Percentiles rank a stretch among this genome's conserved stretches.
Evolutionary conservation across 1,284 basidiomycete species (phyloP).

Genomic region (Paramarasmius palmivorus): DNA sequence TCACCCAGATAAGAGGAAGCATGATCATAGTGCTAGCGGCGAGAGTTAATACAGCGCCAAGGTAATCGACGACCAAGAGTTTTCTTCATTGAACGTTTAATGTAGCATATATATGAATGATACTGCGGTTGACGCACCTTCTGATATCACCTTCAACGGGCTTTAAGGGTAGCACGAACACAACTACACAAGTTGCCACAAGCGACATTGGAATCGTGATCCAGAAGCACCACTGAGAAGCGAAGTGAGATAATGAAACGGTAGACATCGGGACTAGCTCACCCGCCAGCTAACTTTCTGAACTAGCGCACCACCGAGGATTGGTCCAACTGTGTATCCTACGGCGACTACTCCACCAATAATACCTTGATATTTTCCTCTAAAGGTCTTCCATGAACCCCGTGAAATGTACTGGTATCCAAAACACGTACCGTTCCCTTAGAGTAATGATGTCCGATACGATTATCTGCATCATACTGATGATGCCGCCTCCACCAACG

Average conservation of each 20-base stretch:
- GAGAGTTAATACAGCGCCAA: slow-evolving; percentile 16
- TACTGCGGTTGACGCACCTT: slow-evolving; percentile 3
- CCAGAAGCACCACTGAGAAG: slow-evolving; percentile 61
- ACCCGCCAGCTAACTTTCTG: slow-evolving; percentile 65
- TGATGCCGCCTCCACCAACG: slow-evolving; percentile 67
- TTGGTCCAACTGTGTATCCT: slow-evolving; percentile 34
- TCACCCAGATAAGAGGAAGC: slow-evolving; percentile 18
- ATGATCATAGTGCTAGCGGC: slow-evolving; percentile 15
- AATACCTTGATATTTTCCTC: slow-evolving; percentile 66
- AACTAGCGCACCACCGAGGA: slow-evolving; percentile 57
- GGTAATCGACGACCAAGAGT: slow-evolving; percentile 16
- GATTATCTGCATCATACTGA: slow-evolving; percentile 66
- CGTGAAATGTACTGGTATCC: background rate
- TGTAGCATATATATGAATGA: too few relatives aligned
- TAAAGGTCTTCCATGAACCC: background rate
- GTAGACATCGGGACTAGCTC: slow-evolving; percentile 22
- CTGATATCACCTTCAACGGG: slow-evolving; percentile 12
- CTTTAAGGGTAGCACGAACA: slow-evolving; percentile 14
- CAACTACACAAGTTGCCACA: slow-evolving; percentile 16
- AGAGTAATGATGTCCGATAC: slow-evolving; percentile 66
- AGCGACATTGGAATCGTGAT: slow-evolving; percentile 63
- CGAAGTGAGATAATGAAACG: background rate
- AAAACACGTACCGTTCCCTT: slow-evolving; percentile 45
- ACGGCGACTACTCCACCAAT: slow-evolving; percentile 53
- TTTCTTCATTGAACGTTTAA: slow-evolving; percentile 6